Conservation (phyloP, 169 alveolate species). For the Cryptosporidium muris region DNA sequence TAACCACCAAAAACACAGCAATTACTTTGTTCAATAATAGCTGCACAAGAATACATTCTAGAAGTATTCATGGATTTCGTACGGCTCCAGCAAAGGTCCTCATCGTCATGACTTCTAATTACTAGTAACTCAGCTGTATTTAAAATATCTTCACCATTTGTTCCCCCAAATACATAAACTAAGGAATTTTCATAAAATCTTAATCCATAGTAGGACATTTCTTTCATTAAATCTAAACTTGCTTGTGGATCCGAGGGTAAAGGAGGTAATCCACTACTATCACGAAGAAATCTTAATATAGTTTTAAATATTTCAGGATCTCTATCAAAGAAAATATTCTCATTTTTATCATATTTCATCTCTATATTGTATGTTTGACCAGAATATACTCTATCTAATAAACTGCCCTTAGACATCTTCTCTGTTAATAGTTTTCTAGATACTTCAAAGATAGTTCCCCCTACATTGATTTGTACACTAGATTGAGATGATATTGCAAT, state of each 20-base stretch:
- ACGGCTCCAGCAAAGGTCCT: conserved; percentile 40
- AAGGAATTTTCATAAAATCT: conserved; percentile 49
- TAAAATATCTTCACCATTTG: conserved; percentile 48
- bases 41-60: conserved; percentile 38
- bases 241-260: conserved; percentile 5
- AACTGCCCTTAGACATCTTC: conserved; percentile 51
- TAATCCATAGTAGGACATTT: conserved; percentile 31
- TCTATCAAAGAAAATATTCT: conserved; percentile 49
- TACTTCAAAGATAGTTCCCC: conserved; percentile 52
- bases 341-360: conserved; percentile 52
- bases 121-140: conserved; percentile 50
- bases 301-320: conserved; percentile 66
- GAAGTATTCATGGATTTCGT: conserved; percentile 28
- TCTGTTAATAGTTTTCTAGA: conserved; percentile 45
- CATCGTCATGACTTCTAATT: conserved; percentile 10
- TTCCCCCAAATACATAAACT: conserved; percentile 57
- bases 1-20: conserved; percentile 67
- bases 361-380: conserved; percentile 53
- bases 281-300: conserved; percentile 33
- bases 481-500: conserved; percentile 12
- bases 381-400: conserved; percentile 40
- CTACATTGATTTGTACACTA: conserved; percentile 53
- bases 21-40: conserved; percentile 21
- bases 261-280: conserved; percentile 8
- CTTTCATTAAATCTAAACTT: conserved; percentile 38